These are phyloP conservation scores for Beauveria australis DNA, from an alignment of 2,329 filamentous ascomycete genomes.

Conservation along the genomic window DNA sequence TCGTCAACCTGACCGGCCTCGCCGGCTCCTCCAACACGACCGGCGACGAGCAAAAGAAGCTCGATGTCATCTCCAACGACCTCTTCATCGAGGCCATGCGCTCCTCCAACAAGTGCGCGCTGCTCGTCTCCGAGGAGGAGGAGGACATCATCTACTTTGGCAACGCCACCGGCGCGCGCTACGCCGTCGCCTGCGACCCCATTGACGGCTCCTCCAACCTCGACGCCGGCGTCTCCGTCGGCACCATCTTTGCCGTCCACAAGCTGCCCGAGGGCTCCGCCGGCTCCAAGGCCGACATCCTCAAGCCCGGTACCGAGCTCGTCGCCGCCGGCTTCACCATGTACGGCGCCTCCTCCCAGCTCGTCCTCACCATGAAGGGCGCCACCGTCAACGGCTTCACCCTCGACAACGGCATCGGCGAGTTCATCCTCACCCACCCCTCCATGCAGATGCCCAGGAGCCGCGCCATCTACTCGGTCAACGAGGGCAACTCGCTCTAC, in stretches of 20 bases:
- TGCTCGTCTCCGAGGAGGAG: constrained; percentile 97
- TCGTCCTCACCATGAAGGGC: constrained; percentile 94
- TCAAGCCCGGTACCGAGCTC: constrained; percentile 83
- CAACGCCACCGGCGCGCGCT: constrained; percentile 65
- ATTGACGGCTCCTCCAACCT: constrained; percentile 98
- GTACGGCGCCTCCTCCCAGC: constrained; percentile 94
- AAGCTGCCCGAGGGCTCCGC: constrained; percentile 70
- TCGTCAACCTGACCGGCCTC: constrained; percentile 92
- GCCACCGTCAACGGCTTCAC: constrained; percentile 95
- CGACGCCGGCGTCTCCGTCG: constrained; percentile 94
- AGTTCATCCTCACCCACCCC: constrained; percentile 97
- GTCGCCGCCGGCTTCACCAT: constrained; percentile 98
- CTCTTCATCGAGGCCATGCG: constrained; percentile 94
- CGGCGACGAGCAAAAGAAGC: constrained; percentile 98
- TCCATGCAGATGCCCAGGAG: constrained; percentile 79
- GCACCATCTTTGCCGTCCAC: constrained; percentile 94
- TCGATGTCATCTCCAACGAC: constrained; percentile 98
- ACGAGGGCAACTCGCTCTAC: constrained; percentile 96
- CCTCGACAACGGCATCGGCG: constrained; percentile 88
- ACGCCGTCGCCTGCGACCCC: constrained; percentile 93
- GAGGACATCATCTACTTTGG: constrained; percentile 87
- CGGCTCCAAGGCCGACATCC: constrained; percentile 75
- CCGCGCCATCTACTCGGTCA: constrained; percentile 90
- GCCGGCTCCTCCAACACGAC: constrained; percentile 92
- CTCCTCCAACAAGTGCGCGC: constrained; percentile 79